A percentile compares a stretch with the other conserved stretches of the same genome.
Conservation (phyloP, 2,329 filamentous ascomycete genomes). For the Talaromyces amestolkiae region DNA sequence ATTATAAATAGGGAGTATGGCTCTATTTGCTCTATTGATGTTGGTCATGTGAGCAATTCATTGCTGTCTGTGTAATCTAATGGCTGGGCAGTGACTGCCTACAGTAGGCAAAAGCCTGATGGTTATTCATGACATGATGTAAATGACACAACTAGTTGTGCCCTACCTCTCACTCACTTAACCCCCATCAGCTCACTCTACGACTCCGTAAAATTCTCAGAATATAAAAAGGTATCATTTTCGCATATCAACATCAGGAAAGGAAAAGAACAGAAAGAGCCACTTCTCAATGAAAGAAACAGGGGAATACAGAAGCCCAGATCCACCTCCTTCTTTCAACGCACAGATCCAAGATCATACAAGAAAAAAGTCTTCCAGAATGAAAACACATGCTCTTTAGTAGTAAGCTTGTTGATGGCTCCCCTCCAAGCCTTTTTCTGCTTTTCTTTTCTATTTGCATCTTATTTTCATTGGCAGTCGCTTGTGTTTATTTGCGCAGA, state of each 20-base stretch:
- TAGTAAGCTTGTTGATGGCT: neutral
- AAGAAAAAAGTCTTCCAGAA: neutral
- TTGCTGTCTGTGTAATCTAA: neutral
- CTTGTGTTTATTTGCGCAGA: constrained; percentile 35
- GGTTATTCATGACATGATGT: no score
- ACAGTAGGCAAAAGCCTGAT: neutral
- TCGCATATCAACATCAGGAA: neutral
- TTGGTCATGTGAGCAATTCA: neutral
- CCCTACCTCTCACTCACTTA: neutral
- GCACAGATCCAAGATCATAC: neutral
- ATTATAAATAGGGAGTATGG: neutral
- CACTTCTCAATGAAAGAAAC: neutral
- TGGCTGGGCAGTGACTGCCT: neutral
- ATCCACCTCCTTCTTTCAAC: neutral
- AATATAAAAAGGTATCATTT: constrained; percentile 11
- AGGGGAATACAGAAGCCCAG: neutral
- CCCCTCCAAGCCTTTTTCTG: neutral
- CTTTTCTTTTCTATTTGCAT: neutral
- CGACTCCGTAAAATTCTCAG: neutral
- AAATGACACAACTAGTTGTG: no score
- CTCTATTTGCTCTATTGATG: neutral
- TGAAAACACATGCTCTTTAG: neutral
- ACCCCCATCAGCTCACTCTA: neutral
- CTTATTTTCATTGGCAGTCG: neutral
- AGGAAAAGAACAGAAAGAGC: neutral